These are phyloP conservation scores for Xylaria intraflava DNA, from an alignment of 495 filamentous ascomycete species.

Conservation along the genomic window DNA sequence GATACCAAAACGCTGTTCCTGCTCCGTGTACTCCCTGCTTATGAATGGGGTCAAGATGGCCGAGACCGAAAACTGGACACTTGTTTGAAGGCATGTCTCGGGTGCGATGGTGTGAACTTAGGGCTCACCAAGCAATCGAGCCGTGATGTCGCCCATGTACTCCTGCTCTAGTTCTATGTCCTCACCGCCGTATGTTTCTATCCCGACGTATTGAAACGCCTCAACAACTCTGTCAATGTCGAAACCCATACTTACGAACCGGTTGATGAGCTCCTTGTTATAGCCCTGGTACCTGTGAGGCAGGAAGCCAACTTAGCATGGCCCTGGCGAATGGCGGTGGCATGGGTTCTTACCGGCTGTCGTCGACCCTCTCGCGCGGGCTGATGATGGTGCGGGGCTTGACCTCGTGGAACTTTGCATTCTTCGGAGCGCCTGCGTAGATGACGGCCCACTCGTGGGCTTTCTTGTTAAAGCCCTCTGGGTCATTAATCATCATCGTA, in stretches of 20 bases:
- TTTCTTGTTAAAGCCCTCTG: constrained; percentile 70
- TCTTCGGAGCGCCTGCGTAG: constrained; percentile 71
- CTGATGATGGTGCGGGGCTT: constrained; percentile 7
- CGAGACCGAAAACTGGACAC: background rate
- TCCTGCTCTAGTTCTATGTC: constrained; percentile 81
- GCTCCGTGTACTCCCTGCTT: background rate
- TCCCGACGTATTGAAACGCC: constrained; percentile 75
- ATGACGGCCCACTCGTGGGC: constrained; percentile 86
- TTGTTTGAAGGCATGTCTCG: background rate
- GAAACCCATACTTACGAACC: constrained; percentile 93
- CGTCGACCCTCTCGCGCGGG: constrained; percentile 23
- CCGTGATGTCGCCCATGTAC: constrained; percentile 84
- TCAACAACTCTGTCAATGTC: constrained; percentile 80
- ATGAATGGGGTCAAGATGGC: background rate
- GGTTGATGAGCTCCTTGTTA: constrained; percentile 75
- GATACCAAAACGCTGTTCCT: background rate
- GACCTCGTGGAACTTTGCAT: constrained; percentile 20
- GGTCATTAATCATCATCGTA: constrained; percentile 74
- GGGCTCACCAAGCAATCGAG: constrained; percentile 71
- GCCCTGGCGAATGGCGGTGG: background rate
- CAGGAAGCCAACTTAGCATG: background rate
- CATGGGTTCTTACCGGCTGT: constrained; percentile 28
- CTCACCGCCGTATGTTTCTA: constrained; percentile 66
- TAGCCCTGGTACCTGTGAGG: constrained; percentile 75
- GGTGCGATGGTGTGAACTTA: constrained; percentile 6